These are phyloP conservation scores for Candida ovalis DNA, from an alignment of 805 yeast genomes.

Conservation along the genomic window DNA sequence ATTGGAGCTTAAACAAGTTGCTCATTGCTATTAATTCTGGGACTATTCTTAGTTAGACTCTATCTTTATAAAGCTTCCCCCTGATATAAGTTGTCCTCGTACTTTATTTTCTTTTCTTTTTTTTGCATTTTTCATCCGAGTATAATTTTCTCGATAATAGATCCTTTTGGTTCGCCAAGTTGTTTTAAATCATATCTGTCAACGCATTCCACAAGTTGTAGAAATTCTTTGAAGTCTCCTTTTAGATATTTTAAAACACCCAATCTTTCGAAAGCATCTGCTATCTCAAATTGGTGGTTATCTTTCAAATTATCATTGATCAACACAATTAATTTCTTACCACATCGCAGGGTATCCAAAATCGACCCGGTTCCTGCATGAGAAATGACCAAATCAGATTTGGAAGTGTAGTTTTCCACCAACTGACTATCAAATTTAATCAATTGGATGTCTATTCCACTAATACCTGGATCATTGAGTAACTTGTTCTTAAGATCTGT, in stretches of 20 bases:
- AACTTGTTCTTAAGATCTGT: conserved; percentile 5
- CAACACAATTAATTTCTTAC: conserved; percentile 62
- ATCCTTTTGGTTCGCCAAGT: conserved; percentile 24
- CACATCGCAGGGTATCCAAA: conserved; percentile 61
- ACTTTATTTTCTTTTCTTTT: not conserved
- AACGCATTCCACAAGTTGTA: conserved; percentile 12
- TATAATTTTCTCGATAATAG: conserved; percentile 18
- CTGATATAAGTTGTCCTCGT: not conserved
- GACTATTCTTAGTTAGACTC: conserved; percentile 4
- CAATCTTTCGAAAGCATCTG: conserved; percentile 43
- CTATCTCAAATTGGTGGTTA: conserved; percentile 81
- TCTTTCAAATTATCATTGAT: conserved; percentile 74
- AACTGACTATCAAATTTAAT: conserved; percentile 42
- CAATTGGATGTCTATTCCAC: not conserved
- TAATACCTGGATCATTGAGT: not conserved
- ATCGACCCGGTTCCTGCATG: conserved; percentile 95
- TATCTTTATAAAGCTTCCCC: not conserved
- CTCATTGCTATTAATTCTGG: conserved; percentile 7
- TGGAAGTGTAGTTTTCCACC: conserved; percentile 37
- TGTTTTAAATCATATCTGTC: conserved; percentile 9
- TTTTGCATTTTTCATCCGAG: not conserved
- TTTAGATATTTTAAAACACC: conserved; percentile 28
- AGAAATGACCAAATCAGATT: conserved; percentile 63
- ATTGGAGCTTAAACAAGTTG: conserved; percentile 5
- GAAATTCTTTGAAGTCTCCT: conserved; percentile 13